A percentile compares a stretch with the other conserved stretches of the same genome.
phyloP scores from a whole-genome alignment of 305 asterid species.

The Solanum hybrid region DNA sequence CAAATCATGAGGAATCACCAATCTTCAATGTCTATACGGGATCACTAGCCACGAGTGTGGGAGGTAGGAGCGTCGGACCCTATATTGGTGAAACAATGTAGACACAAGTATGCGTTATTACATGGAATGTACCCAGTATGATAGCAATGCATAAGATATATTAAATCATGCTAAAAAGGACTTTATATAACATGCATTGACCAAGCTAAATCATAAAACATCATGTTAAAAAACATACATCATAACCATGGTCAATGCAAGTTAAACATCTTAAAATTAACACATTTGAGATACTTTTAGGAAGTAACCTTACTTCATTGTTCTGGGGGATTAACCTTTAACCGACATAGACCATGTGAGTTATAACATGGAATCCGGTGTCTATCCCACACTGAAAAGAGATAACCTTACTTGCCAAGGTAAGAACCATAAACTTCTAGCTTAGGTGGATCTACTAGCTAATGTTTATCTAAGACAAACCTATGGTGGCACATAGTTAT shows the following conservation, averaged over 20 bases:
- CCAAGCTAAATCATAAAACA: not conserved
- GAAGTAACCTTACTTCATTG: not conserved
- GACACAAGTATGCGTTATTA: not conserved
- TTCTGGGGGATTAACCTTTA: not conserved
- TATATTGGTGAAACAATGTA: not conserved
- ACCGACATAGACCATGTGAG: not conserved
- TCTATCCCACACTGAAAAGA: not conserved
- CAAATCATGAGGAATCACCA: not conserved
- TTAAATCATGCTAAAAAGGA: not conserved
- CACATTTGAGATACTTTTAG: not conserved
- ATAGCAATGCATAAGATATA: not conserved
- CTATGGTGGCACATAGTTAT: not conserved
- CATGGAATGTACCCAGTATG: not conserved
- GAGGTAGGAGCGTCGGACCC: not conserved
- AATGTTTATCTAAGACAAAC: not conserved
- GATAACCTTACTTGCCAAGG: not conserved
- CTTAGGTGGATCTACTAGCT: not conserved
- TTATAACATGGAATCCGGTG: not conserved
- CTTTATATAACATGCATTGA: not conserved
- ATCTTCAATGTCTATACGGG: not conserved
- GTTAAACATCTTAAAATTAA: not conserved
- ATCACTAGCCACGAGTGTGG: not conserved
- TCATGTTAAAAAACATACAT: not conserved
- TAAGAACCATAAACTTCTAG: not conserved
- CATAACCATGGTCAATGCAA: not conserved